Evolutionary conservation across 805 yeast genomes (phyloP), one percentile per base, ranked within the genome.

Genomic region (Sungouiella blattae): DNA sequence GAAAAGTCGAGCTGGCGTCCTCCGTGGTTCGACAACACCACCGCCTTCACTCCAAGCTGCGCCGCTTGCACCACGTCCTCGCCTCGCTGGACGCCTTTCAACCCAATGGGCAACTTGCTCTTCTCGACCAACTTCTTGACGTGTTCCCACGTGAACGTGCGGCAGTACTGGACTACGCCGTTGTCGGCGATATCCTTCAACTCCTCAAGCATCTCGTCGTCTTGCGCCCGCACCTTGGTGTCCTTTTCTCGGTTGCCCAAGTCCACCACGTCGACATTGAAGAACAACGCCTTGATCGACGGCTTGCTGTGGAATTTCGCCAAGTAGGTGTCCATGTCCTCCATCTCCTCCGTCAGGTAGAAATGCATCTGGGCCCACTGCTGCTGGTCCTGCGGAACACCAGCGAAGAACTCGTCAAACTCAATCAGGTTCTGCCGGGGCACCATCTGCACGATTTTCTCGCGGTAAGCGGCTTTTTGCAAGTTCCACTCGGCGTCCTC

Each of bases 21-120:
- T 4, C 39, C 39, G 28, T 35, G 39, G 35, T 35, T 35, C 6
- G 31, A 26, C 24, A 35, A 67, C 11, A 34, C 18, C 11, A 34
- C 37, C 15, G 37, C 37, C 12, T 24, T 28, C 20, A 30, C 32
- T 11, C 37, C 37, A 7, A 6, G 11, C 13, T 34, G 25, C 12
- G 37, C 37, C 4, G 37, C 37, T 14, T 11, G 14, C 16, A 34
- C 37, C 21, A 34, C 37, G 26, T 34, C 37, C 20, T 34, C 37
- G 18, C 37, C 37, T 17, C 37, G 13, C 13, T 34, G 37, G 5
- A 34, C 29, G 7, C 37, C 37, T 15, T 34, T 34, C 8, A 34
- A 26, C 4, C 37, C 37, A 14, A 34, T 12, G 6, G 37, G 33
- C 29, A 34, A 28, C 6, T 28, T 16, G 4, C 29, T 24, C 23